phyloP scores from a whole-genome alignment of 2,329 filamentous ascomycete genomes.

The Microdochium nivale region DNA sequence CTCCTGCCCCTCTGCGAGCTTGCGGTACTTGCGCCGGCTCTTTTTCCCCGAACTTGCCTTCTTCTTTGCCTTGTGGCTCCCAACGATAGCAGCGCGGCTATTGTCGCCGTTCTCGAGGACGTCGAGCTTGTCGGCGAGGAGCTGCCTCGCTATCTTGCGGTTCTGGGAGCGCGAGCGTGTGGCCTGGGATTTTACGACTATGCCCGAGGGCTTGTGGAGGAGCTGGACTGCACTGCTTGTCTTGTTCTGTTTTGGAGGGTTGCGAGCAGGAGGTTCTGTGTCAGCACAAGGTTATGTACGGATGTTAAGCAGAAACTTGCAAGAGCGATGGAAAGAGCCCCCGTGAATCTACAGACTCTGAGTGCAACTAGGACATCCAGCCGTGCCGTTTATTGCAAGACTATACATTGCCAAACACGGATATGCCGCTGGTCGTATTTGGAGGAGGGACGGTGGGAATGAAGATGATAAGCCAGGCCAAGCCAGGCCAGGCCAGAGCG shows the following conservation, averaged over 20 bases:
- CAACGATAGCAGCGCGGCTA: constrained; percentile 58
- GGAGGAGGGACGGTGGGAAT: constrained; percentile 1
- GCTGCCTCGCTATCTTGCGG: constrained; percentile 69
- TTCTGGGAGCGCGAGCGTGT: constrained; percentile 85
- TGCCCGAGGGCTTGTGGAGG: constrained; percentile 79
- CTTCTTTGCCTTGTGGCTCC: constrained; percentile 54
- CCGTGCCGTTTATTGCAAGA: no score
- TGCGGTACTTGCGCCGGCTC: constrained; percentile 68
- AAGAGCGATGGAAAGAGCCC: not conserved
- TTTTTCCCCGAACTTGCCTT: constrained; percentile 76
- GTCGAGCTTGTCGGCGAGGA: constrained; percentile 71
- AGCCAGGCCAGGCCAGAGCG: not conserved
- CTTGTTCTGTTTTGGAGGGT: constrained; percentile 78
- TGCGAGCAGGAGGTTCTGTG: no score
- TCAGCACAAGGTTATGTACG: no score
- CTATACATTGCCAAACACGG: no score
- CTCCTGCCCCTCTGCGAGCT: constrained; percentile 42
- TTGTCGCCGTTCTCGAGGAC: constrained; percentile 61
- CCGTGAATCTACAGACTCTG: no score
- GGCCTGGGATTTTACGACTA: constrained; percentile 90
- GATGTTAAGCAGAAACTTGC: no score
- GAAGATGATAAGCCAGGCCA: not conserved
- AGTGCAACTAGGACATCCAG: no score
- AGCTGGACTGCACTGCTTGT: constrained; percentile 92
- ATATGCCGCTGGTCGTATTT: no score